These are phyloP conservation scores for Tubosaeta sp. DNA, from an alignment of 768 basidiomycete species.

Conservation along the genomic window DNA sequence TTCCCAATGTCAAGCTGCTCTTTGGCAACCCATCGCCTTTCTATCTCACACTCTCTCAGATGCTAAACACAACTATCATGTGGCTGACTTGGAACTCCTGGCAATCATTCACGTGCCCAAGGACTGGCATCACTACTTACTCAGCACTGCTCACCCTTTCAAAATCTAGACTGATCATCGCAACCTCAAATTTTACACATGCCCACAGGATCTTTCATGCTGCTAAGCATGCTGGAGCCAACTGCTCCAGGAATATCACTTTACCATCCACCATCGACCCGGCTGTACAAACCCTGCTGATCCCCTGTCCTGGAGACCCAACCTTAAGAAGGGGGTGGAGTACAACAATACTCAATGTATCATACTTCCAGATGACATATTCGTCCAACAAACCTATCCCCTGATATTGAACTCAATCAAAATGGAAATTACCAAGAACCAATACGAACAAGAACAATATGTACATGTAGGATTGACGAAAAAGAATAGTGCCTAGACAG, in stretches of 20 bases:
- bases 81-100: background rate
- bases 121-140: slow-evolving; percentile 6
- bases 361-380: no score
- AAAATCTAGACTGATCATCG: slow-evolving; percentile 35
- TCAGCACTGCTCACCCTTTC: background rate
- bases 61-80: slow-evolving; percentile 4
- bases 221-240: slow-evolving; percentile 30
- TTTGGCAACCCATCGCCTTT: background rate
- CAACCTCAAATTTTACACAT: slow-evolving; percentile 42
- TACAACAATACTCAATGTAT: no score
- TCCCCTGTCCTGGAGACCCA: no score
- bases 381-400: no score
- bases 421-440: no score
- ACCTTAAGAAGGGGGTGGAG: no score
- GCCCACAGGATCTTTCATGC: slow-evolving; percentile 35
- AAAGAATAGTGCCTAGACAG: no score
- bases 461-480: no score
- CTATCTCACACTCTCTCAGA: background rate
- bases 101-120: background rate
- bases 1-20: background rate
- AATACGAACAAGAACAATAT: no score
- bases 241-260: background rate
- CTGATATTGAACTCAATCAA: no score
- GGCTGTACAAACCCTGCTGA: no score
- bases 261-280: background rate